A percentile compares a stretch with the other conserved stretches of the same genome.
These are phyloP conservation scores for Chlorella sp. DNA, from an alignment of 139 green algal species.

Conservation along the genomic window DNA sequence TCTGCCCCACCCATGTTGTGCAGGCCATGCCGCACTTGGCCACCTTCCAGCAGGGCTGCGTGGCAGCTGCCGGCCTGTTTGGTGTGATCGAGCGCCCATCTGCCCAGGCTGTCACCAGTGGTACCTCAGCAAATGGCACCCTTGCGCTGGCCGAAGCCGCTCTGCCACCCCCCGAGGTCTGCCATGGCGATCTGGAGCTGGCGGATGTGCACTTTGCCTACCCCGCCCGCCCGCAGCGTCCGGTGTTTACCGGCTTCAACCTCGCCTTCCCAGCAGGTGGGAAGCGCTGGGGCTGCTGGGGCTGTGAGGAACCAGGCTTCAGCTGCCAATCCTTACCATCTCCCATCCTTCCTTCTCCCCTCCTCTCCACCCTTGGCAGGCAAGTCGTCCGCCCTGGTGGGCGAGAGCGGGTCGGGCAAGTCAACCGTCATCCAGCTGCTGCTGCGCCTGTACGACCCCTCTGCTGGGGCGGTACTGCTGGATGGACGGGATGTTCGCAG, in stretches of 20 bases:
- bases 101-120: no score
- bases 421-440: conserved; percentile 90
- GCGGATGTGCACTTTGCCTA: conserved; percentile 36
- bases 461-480: conserved; percentile 65
- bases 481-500: conserved; percentile 83
- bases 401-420: conserved; percentile 90
- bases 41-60: conserved; percentile 45
- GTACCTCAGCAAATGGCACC: neutral
- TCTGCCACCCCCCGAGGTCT: neutral
- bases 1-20: neutral
- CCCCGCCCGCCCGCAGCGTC: conserved; percentile 50
- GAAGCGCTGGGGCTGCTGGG: neutral
- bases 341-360: neutral
- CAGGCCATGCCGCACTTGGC: conserved; percentile 55
- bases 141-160: neutral
- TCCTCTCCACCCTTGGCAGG: neutral
- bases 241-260: conserved; percentile 70
- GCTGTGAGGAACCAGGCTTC: no score
- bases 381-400: conserved; percentile 38
- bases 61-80: conserved; percentile 70
- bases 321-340: no score
- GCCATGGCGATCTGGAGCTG: conserved; percentile 31
- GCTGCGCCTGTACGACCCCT: conserved; percentile 93
- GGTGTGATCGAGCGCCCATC: conserved; percentile 66
- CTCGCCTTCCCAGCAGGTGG: conserved; percentile 76